Evolutionary conservation across 345 rosid species (phyloP).

Genomic region (Gossypium thurberi): DNA sequence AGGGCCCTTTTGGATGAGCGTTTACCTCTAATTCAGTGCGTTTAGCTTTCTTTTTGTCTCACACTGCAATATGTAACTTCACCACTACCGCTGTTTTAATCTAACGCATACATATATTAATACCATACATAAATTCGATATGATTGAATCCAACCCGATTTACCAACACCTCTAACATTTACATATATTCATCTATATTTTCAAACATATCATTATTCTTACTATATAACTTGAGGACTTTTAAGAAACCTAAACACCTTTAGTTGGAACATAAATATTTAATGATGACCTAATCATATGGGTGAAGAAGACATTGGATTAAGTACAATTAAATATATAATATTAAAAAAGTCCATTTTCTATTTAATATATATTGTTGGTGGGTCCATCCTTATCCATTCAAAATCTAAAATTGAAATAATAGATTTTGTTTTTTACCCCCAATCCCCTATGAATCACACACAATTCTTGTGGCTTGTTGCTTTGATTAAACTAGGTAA

Average conservation of each 20-base stretch:
- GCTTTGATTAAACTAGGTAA: background rate
- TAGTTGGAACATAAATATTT: background rate
- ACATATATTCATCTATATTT: too few relatives aligned
- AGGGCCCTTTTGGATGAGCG: too few relatives aligned
- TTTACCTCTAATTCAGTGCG: too few relatives aligned
- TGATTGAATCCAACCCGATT: too few relatives aligned
- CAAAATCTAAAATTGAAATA: background rate
- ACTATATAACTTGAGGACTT: background rate
- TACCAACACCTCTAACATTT: too few relatives aligned
- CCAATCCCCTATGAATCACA: background rate
- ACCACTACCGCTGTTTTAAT: rapidly evolving
- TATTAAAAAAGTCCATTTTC: background rate
- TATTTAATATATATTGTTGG: background rate
- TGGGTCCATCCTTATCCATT: background rate
- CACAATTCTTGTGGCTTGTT: background rate
- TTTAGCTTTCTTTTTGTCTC: too few relatives aligned
- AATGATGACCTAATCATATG: background rate
- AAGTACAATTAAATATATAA: background rate
- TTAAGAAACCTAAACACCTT: background rate
- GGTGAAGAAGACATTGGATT: background rate
- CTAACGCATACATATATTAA: too few relatives aligned
- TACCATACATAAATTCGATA: too few relatives aligned
- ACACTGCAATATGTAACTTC: too few relatives aligned
- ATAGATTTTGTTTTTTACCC: background rate
- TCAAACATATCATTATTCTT: background rate